A percentile compares a stretch with the other conserved stretches of the same genome.
These are phyloP conservation scores for Citrus australasica DNA, from an alignment of 345 rosid species.

Conservation along the genomic window DNA sequence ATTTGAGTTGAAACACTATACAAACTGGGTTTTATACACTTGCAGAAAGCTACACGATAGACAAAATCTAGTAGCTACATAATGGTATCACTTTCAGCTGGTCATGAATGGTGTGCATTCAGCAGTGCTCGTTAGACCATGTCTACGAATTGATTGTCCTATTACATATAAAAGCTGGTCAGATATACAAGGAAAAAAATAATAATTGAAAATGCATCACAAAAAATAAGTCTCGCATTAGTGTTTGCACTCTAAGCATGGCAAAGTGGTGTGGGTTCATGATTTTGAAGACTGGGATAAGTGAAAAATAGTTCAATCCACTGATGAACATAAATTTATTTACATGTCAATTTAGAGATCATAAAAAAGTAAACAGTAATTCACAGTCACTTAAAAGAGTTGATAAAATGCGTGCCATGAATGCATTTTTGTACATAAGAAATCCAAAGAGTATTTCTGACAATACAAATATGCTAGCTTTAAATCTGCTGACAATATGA, in stretches of 20 bases:
- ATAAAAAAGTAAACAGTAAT: too few species aligned
- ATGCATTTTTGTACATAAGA: neutral
- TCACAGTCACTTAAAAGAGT: too few species aligned
- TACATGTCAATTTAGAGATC: too few species aligned
- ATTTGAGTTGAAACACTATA: constrained; percentile 18
- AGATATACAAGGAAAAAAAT: constrained; percentile 1
- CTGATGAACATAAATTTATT: too few species aligned
- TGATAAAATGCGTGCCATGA: too few species aligned
- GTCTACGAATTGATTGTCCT: constrained; percentile 84
- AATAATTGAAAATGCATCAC: neutral
- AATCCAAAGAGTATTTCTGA: neutral
- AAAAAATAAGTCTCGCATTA: too few species aligned
- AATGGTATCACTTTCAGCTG: neutral
- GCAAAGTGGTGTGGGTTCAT: too few species aligned
- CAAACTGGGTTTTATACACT: constrained; percentile 26
- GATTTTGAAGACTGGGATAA: too few species aligned
- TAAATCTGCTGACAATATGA: neutral
- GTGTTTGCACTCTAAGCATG: too few species aligned
- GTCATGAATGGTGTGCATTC: constrained; percentile 61
- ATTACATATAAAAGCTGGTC: constrained; percentile 12
- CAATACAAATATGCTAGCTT: neutral
- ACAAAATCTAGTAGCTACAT: constrained; percentile 21
- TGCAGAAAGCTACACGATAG: constrained; percentile 6
- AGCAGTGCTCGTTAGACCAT: constrained; percentile 66
- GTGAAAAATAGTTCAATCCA: too few species aligned